Percentiles rank a stretch among this genome's conserved stretches.
These are phyloP conservation scores for Russula griseocarnosa DNA, from an alignment of 768 basidiomycete species.

Conservation along the genomic window DNA sequence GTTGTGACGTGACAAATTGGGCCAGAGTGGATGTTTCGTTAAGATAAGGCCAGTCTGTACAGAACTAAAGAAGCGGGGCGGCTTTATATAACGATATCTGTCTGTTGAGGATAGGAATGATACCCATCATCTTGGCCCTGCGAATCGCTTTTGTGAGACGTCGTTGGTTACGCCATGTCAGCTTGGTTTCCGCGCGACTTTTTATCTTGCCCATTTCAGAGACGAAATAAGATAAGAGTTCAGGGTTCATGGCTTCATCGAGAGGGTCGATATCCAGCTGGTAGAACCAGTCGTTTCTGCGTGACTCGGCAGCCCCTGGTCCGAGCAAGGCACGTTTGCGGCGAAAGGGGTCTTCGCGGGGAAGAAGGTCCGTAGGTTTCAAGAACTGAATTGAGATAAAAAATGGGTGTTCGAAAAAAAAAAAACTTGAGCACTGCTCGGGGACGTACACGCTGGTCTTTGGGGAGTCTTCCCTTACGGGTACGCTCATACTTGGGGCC, in stretches of 20 bases:
- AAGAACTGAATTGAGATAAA: constrained; percentile 40
- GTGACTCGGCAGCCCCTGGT: constrained; percentile 53
- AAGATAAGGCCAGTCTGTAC: not conserved
- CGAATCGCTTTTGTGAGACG: constrained; percentile 79
- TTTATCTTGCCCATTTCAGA: constrained; percentile 80
- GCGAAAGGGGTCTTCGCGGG: constrained; percentile 29
- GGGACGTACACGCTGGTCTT: constrained; percentile 28
- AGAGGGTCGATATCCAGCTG: constrained; percentile 72
- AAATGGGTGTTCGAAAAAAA: constrained; percentile 3
- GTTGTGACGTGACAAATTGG: constrained; percentile 7
- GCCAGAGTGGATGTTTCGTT: not conserved
- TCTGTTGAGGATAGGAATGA: constrained; percentile 50
- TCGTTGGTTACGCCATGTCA: constrained; percentile 78
- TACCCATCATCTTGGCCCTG: constrained; percentile 87
- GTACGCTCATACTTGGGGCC: constrained; percentile 21
- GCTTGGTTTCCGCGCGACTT: constrained; percentile 58
- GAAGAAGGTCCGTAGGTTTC: constrained; percentile 44
- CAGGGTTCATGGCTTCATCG: constrained; percentile 57
- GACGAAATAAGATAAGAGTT: constrained; percentile 54
- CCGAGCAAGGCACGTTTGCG: constrained; percentile 45
- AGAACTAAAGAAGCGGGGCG: not conserved
- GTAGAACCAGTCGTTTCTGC: constrained; percentile 61
- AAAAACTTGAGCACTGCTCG: not conserved
- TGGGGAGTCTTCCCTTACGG: constrained; percentile 22
- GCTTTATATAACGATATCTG: constrained; percentile 10